These are phyloP conservation scores for Acanthamoeba royreba DNA, from an alignment of 208 protist species.

Conservation along the genomic window DNA sequence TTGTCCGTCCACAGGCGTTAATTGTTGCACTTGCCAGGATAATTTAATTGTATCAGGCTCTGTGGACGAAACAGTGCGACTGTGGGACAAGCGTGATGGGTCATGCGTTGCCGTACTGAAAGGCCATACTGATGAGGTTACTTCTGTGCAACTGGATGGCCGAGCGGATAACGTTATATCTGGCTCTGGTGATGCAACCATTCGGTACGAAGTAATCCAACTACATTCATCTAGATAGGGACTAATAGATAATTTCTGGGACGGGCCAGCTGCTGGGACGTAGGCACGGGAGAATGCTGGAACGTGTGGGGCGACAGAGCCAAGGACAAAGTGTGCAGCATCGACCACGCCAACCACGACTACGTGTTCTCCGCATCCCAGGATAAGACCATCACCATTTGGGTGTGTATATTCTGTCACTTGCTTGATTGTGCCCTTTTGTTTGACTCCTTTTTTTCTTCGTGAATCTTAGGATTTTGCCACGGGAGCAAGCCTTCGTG, in stretches of 20 bases:
- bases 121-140: slow-evolving; percentile 28
- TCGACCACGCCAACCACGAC: not conserved
- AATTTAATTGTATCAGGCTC: slow-evolving; percentile 32
- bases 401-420: not conserved
- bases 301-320: not conserved
- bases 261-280: slow-evolving; percentile 40
- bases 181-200: not conserved
- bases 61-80: slow-evolving; percentile 34
- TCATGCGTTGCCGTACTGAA: not conserved
- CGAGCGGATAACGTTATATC: not conserved
- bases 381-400: slow-evolving; percentile 13
- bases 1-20: not conserved
- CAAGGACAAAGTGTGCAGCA: slow-evolving; percentile 20
- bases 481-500: not conserved
- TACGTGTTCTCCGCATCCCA: not conserved
- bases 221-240: not conserved
- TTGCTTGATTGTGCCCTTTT: no score
- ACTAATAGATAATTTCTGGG: not conserved
- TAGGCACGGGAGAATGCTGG: slow-evolving; percentile 29
- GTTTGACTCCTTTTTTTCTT: no score
- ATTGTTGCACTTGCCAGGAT: not conserved
- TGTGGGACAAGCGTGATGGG: slow-evolving; percentile 40
- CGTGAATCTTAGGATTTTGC: not conserved
- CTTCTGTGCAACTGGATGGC: not conserved
- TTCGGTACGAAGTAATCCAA: not conserved